Percentiles rank a stretch among this genome's conserved stretches.
Evolutionary conservation across 2,329 filamentous ascomycete genomes (phyloP).

Genomic region (Tolypocladium sp.): DNA sequence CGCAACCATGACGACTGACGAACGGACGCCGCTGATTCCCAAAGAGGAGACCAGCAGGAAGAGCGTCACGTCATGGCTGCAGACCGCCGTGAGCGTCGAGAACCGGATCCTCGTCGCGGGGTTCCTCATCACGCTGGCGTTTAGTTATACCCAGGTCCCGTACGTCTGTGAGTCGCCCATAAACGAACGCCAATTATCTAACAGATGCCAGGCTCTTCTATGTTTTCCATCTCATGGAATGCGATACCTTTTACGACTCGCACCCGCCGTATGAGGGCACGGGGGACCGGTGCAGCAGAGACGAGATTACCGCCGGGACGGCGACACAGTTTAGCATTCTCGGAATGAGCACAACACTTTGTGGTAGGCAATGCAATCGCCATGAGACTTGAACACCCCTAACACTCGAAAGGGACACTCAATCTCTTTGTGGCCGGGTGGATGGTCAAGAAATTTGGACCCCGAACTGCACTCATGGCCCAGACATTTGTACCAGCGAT

Average conservation of each 20-base stretch:
- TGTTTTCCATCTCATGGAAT: constrained; percentile 64
- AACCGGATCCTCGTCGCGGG: constrained; percentile 46
- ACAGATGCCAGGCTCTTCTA: constrained; percentile 37
- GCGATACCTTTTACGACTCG: constrained; percentile 56
- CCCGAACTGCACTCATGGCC: constrained; percentile 51
- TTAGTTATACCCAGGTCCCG: constrained; percentile 41
- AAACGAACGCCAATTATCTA: too few species aligned
- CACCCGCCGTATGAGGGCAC: constrained; percentile 40
- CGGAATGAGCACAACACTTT: constrained; percentile 58
- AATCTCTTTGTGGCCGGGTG: constrained; percentile 61
- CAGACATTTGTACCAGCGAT: constrained; percentile 58
- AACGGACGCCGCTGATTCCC: background rate
- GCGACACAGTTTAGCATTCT: constrained; percentile 56
- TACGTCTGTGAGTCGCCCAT: constrained; percentile 18
- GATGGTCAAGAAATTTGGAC: constrained; percentile 56
- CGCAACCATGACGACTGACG: background rate
- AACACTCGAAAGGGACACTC: constrained; percentile 27
- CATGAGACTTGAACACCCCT: background rate
- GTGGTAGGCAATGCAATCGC: constrained; percentile 29
- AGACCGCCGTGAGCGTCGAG: constrained; percentile 18
- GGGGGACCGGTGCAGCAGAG: constrained; percentile 47
- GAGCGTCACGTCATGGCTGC: background rate
- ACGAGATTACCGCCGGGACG: constrained; percentile 55
- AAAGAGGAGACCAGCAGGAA: background rate
- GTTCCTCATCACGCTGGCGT: constrained; percentile 47